Evolutionary conservation across 2,329 filamentous ascomycete genomes (phyloP).

Genomic region (Xylariaceae sp.): DNA sequence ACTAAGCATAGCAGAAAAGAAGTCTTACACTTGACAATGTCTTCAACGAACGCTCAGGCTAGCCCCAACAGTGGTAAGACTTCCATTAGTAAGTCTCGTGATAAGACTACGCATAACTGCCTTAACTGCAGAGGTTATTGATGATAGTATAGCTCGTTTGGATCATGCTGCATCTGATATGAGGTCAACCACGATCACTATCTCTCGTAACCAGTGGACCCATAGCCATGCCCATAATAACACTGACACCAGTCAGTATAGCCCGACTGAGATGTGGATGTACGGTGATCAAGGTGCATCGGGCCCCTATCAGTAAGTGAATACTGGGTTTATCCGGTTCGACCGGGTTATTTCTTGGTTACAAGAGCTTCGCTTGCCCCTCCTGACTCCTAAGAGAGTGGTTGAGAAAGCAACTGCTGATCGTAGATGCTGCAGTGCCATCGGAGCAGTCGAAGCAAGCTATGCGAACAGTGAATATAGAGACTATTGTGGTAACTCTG

Average conservation of each 20-base stretch:
- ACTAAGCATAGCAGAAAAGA: not conserved
- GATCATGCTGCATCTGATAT: not conserved
- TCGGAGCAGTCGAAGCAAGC: slow-evolving; percentile 6
- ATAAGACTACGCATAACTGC: not conserved
- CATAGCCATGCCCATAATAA: not conserved
- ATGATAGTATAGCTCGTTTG: not conserved
- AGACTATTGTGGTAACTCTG: not conserved
- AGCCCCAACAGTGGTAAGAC: not conserved
- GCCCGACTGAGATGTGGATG: slow-evolving; percentile 13
- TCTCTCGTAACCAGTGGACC: slow-evolving; percentile 25
- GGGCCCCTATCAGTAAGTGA: slow-evolving; percentile 18
- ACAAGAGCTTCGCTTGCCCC: not conserved
- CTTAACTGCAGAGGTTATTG: not conserved
- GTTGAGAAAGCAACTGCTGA: not conserved
- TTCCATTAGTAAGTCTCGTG: not conserved
- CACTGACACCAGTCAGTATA: not conserved
- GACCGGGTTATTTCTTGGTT: not conserved
- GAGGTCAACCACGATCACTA: slow-evolving; percentile 1
- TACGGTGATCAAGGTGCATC: slow-evolving; percentile 13
- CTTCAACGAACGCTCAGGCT: not conserved
- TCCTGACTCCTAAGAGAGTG: not conserved
- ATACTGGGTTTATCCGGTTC: not conserved
- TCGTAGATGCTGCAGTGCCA: not conserved
- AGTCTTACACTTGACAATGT: not conserved
- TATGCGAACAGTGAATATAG: not conserved